These are phyloP conservation scores for Zalaria sp. DNA, from an alignment of 2,329 filamentous ascomycete species.

Conservation along the genomic window DNA sequence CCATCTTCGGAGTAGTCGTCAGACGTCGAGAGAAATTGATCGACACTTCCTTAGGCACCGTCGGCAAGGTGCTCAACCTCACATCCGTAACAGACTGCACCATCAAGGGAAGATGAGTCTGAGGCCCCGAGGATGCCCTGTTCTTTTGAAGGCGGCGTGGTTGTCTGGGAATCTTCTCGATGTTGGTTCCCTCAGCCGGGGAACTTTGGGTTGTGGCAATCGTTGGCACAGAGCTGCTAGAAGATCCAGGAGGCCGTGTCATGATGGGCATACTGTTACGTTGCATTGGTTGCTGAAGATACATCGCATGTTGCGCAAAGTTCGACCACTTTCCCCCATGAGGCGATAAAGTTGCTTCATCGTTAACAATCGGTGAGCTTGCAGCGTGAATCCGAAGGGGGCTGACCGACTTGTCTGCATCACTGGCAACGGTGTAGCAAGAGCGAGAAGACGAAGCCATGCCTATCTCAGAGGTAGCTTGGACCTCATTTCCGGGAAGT, in stretches of 20 bases:
- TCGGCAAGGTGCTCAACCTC: not conserved
- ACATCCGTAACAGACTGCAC: constrained; percentile 1
- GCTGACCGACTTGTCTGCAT: too few relatives aligned
- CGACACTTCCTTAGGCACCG: constrained; percentile 19
- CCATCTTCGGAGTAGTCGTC: constrained; percentile 19
- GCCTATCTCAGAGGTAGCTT: too few relatives aligned
- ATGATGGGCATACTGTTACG: not conserved
- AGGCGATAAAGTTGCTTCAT: not conserved
- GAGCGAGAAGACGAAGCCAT: too few relatives aligned
- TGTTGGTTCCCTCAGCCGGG: not conserved
- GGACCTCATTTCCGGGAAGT: too few relatives aligned
- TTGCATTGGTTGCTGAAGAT: not conserved
- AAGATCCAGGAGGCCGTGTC: not conserved
- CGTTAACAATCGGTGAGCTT: too few relatives aligned
- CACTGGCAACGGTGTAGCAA: too few relatives aligned
- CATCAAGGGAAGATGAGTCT: not conserved
- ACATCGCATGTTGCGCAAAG: too few relatives aligned
- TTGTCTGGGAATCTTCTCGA: not conserved
- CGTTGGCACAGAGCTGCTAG: constrained; percentile 2
- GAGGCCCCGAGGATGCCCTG: not conserved
- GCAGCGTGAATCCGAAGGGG: too few relatives aligned
- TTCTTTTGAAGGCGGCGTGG: not conserved
- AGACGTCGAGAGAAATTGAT: constrained; percentile 21
- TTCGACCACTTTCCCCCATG: too few relatives aligned
- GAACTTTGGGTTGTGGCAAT: constrained; percentile 1